Base-by-base conservation (phyloP, 805 yeast genomes). In the Metschnikowia vanudenii region DNA sequence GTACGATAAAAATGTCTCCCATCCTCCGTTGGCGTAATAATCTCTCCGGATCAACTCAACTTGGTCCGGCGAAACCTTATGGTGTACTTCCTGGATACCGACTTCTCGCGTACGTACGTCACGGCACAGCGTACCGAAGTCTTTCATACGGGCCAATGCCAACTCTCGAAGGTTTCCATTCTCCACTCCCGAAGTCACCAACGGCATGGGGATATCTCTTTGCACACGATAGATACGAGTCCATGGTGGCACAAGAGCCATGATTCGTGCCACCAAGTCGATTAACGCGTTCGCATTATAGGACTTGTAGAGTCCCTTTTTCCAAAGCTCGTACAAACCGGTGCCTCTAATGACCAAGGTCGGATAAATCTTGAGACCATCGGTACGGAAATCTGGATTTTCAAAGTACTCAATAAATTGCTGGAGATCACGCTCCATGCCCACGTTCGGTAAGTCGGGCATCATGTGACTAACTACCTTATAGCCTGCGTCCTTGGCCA, bases 391-490 rank as follows among this genome's bases (percentile, higher is more conserved):
- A 24, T 82, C 96, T 1, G 99, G 99, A 64, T 88, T 94, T 59
- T 92, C 98, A 63, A 94, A 94, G 71, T 94, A 94, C 65, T 94
- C 99, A 60, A 85, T 81, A 63, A 94, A 94, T 69, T 94, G 99
- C 61, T 90, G 96, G 49, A 92, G 72, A 64, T 94, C 99, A 64
- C 99, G 80, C 69, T 94, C 99, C 96, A 92, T 88, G 16, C 98
- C 99, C 49, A 94, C 97, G 61, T 94, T 94, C 14, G 99, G 99
- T 59, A 94, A 75, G 73, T 94, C 99, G 13, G 99, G 99, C 99
- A 94, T 94, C 99, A 94, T 94, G 70, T 94, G 99, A 54, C 96
- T 84, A 19, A 94, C 99, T 44, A 94, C 96, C 64, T 94, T 94
- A 68, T 91, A 94, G 12, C 99, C 99, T 1, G 99, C 92, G 67